Evolutionary conservation across 78 protist genomes (phyloP).

Genomic region (Speleostelium caveatum): DNA sequence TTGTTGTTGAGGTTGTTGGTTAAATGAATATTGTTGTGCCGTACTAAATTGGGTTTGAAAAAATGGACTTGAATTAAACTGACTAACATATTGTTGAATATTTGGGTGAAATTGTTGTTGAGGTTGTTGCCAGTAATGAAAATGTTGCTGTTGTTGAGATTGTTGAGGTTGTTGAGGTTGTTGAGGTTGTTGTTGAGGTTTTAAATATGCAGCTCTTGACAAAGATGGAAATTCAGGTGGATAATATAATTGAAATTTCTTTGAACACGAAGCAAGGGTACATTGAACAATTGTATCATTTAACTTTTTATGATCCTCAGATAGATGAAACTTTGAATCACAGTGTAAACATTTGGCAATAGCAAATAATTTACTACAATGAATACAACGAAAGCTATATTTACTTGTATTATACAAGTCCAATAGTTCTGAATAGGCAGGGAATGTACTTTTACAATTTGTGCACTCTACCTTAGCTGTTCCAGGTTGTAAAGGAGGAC

Average conservation of each 20-base stretch:
- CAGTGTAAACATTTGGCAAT: background rate
- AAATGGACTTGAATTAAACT: too few species aligned
- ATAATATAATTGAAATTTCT: too few species aligned
- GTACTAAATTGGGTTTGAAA: too few species aligned
- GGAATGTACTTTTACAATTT: background rate
- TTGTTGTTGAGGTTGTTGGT: background rate
- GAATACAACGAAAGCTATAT: background rate
- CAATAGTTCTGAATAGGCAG: background rate
- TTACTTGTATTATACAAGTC: background rate
- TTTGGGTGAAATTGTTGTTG: background rate
- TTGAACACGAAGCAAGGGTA: background rate
- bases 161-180: background rate
- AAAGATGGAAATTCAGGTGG: background rate
- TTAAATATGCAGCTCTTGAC: background rate
- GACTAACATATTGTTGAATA: too few species aligned
- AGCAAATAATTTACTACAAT: background rate
- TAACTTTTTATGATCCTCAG: background rate
- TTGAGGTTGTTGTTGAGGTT: background rate
- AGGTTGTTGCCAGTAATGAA: background rate
- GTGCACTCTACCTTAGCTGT: background rate
- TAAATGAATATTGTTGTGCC: background rate
- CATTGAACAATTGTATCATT: background rate
- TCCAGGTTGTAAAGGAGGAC: slow-evolving; percentile 2
- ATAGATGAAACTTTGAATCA: background rate
- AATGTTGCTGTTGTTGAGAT: background rate